Conservation (phyloP, 768 basidiomycete genomes). For the Daedaleopsis sinensis region DNA sequence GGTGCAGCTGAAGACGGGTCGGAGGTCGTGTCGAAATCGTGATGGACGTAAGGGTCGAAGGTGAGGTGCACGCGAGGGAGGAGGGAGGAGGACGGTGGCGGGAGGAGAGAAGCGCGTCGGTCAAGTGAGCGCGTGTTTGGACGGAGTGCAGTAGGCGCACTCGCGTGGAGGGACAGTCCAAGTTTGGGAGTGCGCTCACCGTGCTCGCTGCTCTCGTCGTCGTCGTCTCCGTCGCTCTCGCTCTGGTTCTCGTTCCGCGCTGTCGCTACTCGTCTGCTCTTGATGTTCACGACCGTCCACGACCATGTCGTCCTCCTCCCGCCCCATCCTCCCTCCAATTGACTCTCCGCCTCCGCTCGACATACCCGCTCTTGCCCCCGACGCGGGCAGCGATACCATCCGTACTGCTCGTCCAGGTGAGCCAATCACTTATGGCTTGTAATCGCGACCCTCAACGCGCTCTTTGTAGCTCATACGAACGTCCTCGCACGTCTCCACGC, state of each 20-base stretch:
- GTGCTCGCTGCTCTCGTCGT: neutral
- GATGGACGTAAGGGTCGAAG: neutral
- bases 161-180: too few relatives aligned
- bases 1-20: too few relatives aligned
- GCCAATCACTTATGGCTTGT: neutral
- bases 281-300: neutral
- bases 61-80: neutral
- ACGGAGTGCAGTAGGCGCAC: neutral
- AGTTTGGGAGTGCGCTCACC: too few relatives aligned
- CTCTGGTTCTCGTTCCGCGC: neutral
- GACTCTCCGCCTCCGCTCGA: constrained; percentile 20
- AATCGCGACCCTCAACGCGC: neutral
- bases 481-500: constrained; percentile 56
- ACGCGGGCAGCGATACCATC: constrained; percentile 14
- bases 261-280: constrained; percentile 2
- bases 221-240: neutral
- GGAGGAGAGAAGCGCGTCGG: neutral
- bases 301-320: constrained; percentile 6
- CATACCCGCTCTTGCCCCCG: constrained; percentile 11
- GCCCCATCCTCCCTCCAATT: constrained; percentile 19
- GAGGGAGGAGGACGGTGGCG: neutral
- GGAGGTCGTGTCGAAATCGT: neutral
- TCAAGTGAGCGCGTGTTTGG: neutral
- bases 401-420: constrained; percentile 10
- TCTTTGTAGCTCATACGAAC: constrained; percentile 12